Conservation (phyloP, 2,329 filamentous ascomycete genomes). For the Colletotrichum sansevieriae region DNA sequence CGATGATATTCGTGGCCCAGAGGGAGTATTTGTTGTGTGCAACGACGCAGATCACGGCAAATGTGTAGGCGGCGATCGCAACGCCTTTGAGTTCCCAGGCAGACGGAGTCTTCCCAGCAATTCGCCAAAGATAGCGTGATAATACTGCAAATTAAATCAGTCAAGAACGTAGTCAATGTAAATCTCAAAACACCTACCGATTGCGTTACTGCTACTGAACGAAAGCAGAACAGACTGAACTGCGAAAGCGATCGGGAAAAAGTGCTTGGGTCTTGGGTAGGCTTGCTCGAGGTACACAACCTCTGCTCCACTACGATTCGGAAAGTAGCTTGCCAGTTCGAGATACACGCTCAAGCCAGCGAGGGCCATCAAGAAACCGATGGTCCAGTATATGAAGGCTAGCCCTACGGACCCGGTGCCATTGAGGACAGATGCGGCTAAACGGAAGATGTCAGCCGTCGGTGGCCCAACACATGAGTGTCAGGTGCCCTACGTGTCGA, state of each 20-base stretch:
- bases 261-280: constrained; percentile 72
- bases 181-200: constrained; percentile 52
- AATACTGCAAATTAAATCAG: constrained; percentile 57
- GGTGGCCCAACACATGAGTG: too few species aligned
- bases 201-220: constrained; percentile 75
- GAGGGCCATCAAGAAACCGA: constrained; percentile 70
- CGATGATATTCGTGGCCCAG: constrained; percentile 67
- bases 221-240: constrained; percentile 73
- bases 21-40: constrained; percentile 71
- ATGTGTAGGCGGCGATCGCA: constrained; percentile 72
- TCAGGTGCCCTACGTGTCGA: constrained; percentile 64
- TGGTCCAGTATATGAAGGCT: constrained; percentile 72
- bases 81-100: constrained; percentile 76
- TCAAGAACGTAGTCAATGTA: background rate
- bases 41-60: constrained; percentile 66
- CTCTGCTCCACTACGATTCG: constrained; percentile 74
- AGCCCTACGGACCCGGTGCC: constrained; percentile 73
- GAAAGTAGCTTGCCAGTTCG: constrained; percentile 74
- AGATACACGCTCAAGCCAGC: constrained; percentile 71
- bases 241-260: constrained; percentile 75
- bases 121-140: constrained; percentile 72
- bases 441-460: constrained; percentile 19
- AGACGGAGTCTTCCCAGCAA: constrained; percentile 62
- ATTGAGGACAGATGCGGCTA: constrained; percentile 68
- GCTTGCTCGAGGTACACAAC: constrained; percentile 78